Evolutionary conservation across 371 early-diverging fungal genomes (phyloP).

Genomic region (Syncephalastrum contaminatum): DNA sequence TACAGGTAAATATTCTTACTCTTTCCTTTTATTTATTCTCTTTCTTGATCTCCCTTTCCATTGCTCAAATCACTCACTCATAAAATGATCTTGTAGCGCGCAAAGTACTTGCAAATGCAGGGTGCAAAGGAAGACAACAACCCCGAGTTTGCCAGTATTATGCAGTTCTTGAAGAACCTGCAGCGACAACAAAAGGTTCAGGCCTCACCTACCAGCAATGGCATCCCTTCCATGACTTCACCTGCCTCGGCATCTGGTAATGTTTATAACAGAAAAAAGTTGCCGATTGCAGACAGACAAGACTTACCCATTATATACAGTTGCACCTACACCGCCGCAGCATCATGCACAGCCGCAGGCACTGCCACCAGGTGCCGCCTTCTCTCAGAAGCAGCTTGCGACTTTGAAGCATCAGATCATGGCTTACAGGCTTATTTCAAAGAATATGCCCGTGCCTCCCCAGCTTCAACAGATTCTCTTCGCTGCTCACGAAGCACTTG

Average conservation of each 20-base stretch:
- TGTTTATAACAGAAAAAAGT: neutral
- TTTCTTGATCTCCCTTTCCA: too few species aligned
- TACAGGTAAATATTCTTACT: neutral
- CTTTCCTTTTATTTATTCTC: neutral
- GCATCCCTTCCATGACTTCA: too few species aligned
- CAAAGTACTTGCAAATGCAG: conserved; percentile 42
- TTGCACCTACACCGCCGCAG: too few species aligned
- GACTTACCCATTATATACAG: too few species aligned
- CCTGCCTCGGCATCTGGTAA: too few species aligned
- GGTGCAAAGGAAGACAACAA: conserved; percentile 72
- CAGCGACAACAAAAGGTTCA: conserved; percentile 29
- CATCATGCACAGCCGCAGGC: too few species aligned
- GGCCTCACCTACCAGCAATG: too few species aligned
- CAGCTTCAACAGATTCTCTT: conserved; percentile 45
- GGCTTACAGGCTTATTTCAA: conserved; percentile 74
- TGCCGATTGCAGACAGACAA: too few species aligned
- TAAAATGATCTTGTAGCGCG: conserved; percentile 32
- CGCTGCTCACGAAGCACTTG: too few species aligned
- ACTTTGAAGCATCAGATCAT: too few species aligned
- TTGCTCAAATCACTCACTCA: too few species aligned
- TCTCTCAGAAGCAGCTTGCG: neutral
- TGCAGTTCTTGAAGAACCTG: conserved; percentile 55
- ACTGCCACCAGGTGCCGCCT: neutral
- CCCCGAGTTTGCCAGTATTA: conserved; percentile 65
- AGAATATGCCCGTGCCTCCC: conserved; percentile 72